phyloP scores from a whole-genome alignment of 1,284 basidiomycete species.

The Neolentinus lepideus region DNA sequence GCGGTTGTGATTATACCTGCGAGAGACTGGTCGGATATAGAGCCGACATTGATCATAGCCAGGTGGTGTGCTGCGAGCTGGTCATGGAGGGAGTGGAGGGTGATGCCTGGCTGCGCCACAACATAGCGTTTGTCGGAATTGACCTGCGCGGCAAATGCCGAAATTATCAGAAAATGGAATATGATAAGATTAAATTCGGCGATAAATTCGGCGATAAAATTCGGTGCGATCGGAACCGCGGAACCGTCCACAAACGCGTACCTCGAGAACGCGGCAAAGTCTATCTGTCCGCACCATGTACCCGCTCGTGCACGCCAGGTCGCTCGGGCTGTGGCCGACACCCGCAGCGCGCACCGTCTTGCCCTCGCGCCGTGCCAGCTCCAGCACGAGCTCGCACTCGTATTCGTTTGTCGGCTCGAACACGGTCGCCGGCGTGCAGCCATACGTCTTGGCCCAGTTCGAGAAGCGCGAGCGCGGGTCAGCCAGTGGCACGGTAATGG shows the following conservation, averaged over 20 bases:
- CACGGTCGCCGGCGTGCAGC: constrained; percentile 56
- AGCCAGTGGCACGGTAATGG: constrained; percentile 41
- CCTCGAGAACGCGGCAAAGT: constrained; percentile 66
- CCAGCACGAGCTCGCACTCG: constrained; percentile 76
- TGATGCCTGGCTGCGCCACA: constrained; percentile 74
- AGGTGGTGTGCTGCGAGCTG: constrained; percentile 65
- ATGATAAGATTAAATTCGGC: neutral
- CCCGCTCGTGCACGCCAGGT: constrained; percentile 82
- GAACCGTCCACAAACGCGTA: constrained; percentile 30
- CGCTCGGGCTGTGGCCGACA: constrained; percentile 89
- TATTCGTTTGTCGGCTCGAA: constrained; percentile 73
- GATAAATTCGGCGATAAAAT: neutral
- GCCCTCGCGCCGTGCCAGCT: constrained; percentile 73
- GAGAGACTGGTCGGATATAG: constrained; percentile 95
- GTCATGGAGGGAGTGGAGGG: constrained; percentile 64
- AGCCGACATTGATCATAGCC: constrained; percentile 90
- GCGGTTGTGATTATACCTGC: constrained; percentile 94
- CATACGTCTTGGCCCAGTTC: constrained; percentile 70
- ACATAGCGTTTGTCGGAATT: constrained; percentile 67
- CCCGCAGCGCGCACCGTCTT: constrained; percentile 79
- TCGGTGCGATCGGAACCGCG: constrained; percentile 2
- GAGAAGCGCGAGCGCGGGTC: constrained; percentile 41
- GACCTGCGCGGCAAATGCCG: constrained; percentile 40
- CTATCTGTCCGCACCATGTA: constrained; percentile 78
- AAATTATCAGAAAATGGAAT: constrained; percentile 4